Conservation (phyloP, 75 land plant genomes). For the Pinus tabuliformis region DNA sequence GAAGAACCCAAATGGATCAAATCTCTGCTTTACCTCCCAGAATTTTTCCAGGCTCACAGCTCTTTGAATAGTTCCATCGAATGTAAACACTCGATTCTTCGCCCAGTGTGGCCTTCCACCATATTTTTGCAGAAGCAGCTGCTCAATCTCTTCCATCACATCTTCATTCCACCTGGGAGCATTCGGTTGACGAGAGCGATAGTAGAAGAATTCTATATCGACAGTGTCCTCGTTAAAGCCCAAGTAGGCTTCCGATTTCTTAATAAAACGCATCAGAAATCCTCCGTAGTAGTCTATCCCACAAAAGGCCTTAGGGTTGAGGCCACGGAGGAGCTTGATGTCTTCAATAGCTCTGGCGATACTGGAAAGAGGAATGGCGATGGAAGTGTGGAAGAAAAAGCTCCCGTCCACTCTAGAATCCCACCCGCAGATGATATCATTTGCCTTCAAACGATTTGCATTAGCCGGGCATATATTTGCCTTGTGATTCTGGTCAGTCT, state of each 20-base stretch:
- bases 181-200: slow-evolving; percentile 9
- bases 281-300: slow-evolving; percentile 21
- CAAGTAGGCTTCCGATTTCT: slow-evolving; percentile 9
- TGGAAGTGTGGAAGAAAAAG: slow-evolving; percentile 18
- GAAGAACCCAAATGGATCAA: slow-evolving; percentile 19
- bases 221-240: slow-evolving; percentile 13
- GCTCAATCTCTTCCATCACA: slow-evolving; percentile 27
- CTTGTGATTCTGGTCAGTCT: too few species aligned
- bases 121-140: slow-evolving; percentile 12
- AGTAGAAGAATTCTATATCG: slow-evolving; percentile 15
- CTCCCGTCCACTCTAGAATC: slow-evolving; percentile 7
- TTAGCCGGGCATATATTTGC: too few species aligned
- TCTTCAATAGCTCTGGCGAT: slow-evolving; percentile 1
- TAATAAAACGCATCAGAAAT: slow-evolving; percentile 10
- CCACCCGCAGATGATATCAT: slow-evolving; percentile 15
- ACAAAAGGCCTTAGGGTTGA: slow-evolving; percentile 12
- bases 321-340: slow-evolving; percentile 10
- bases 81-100: slow-evolving; percentile 24
- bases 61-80: slow-evolving; percentile 6
- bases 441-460: not conserved
- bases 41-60: slow-evolving; percentile 3
- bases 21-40: slow-evolving; percentile 6
- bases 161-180: not conserved
- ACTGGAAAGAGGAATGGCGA: slow-evolving; percentile 6
- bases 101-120: slow-evolving; percentile 26